These are phyloP conservation scores for Juglanconis sp. DNA, from an alignment of 2,329 filamentous ascomycete species.

Conservation along the genomic window DNA sequence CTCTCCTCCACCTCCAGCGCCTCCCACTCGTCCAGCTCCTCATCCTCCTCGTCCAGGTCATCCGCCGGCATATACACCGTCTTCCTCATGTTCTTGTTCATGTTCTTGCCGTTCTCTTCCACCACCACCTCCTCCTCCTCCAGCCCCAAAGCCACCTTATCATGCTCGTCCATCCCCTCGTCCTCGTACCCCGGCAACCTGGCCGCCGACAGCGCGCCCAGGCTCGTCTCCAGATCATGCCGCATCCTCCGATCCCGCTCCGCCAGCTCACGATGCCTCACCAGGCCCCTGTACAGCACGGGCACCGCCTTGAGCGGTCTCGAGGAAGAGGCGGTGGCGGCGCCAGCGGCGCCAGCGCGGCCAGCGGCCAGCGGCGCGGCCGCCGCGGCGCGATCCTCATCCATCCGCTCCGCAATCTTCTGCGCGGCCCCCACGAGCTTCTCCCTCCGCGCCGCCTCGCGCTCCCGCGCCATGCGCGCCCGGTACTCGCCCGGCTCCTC, in stretches of 20 bases:
- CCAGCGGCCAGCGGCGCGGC: too few species aligned
- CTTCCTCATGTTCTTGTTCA: constrained; percentile 15
- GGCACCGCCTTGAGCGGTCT: constrained; percentile 65
- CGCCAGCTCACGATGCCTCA: constrained; percentile 65
- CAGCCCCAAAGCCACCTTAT: constrained; percentile 64
- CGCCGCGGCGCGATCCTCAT: constrained; percentile 36
- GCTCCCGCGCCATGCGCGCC: constrained; percentile 66
- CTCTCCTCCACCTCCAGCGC: constrained; percentile 63
- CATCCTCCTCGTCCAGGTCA: constrained; percentile 73
- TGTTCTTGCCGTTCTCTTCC: constrained; percentile 42
- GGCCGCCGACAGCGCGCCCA: constrained; percentile 42
- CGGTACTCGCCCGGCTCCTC: constrained; percentile 63
- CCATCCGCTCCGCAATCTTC: constrained; percentile 76
- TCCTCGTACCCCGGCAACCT: constrained; percentile 66
- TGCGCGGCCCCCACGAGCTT: constrained; percentile 73
- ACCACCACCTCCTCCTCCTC: constrained; percentile 45
- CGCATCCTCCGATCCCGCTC: constrained; percentile 66
- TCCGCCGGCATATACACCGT: constrained; percentile 59
- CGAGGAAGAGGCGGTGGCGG: constrained; percentile 25
- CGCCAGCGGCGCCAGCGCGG: too few species aligned
- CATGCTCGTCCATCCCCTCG: constrained; percentile 58
- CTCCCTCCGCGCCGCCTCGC: constrained; percentile 66
- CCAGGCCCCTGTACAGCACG: constrained; percentile 74
- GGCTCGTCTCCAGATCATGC: constrained; percentile 58
- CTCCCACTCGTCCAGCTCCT: constrained; percentile 78